Evolutionary conservation across 2,329 filamentous ascomycete species (phyloP).

Genomic region (Blastomyces parvus): DNA sequence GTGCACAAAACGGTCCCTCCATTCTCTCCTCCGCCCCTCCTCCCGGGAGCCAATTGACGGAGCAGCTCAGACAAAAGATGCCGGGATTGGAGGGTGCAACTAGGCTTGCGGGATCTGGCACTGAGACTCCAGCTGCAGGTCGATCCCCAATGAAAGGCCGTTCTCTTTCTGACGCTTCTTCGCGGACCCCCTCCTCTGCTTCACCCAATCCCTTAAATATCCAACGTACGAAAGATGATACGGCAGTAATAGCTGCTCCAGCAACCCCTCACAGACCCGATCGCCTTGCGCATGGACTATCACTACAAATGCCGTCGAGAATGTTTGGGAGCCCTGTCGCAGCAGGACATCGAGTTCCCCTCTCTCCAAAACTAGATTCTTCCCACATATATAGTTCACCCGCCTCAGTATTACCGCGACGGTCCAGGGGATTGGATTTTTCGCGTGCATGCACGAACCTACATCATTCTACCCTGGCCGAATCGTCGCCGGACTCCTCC

Average conservation of each 20-base stretch:
- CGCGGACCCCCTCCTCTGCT: slow-evolving; percentile 48
- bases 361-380: slow-evolving; percentile 78
- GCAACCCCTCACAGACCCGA: slow-evolving; percentile 63
- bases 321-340: slow-evolving; percentile 36
- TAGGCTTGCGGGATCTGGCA: slow-evolving; percentile 6
- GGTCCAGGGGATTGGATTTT: slow-evolving; percentile 86
- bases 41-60: slow-evolving; percentile 31
- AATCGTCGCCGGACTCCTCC: slow-evolving; percentile 83
- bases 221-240: slow-evolving; percentile 56
- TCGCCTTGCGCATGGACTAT: slow-evolving; percentile 54
- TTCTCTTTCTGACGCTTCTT: slow-evolving; percentile 55
- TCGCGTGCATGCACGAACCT: slow-evolving; percentile 86
- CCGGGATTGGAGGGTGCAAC: slow-evolving; percentile 17
- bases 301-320: slow-evolving; percentile 58
- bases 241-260: slow-evolving; percentile 46
- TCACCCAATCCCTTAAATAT: slow-evolving; percentile 51
- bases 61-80: slow-evolving; percentile 26
- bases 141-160: slow-evolving; percentile 44
- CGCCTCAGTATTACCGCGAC: slow-evolving; percentile 75
- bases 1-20: neutral
- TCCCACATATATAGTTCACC: slow-evolving; percentile 79
- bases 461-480: slow-evolving; percentile 88
- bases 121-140: neutral
- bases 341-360: slow-evolving; percentile 52
- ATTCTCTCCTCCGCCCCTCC: slow-evolving; percentile 2